phyloP scores from a whole-genome alignment of 1,284 basidiomycete genomes.

The Leccinum fallax region DNA sequence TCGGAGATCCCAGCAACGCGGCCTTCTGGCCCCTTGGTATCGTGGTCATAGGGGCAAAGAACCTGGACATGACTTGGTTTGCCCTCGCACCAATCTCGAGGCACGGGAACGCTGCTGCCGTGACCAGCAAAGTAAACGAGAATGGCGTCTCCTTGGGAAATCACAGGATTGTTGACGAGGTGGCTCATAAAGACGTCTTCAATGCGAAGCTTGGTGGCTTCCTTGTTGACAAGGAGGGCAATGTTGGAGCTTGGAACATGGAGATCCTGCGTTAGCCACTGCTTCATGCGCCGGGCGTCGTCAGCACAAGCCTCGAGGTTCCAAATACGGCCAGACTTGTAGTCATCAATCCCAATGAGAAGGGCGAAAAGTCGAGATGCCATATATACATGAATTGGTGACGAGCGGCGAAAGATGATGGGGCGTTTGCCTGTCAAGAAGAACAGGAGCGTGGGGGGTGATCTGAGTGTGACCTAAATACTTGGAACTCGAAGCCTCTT shows the following conservation, averaged over 20 bases:
- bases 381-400: conserved; percentile 37
- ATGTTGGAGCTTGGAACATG: conserved; percentile 62
- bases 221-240: conserved; percentile 52
- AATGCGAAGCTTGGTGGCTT: conserved; percentile 61
- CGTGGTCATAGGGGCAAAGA: conserved; percentile 64
- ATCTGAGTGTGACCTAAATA: conserved; percentile 10
- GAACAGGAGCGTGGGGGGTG: conserved; percentile 3
- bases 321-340: conserved; percentile 64
- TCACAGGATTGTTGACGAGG: conserved; percentile 57
- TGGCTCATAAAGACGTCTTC: conserved; percentile 60
- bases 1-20: conserved; percentile 64
- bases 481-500: conserved; percentile 16
- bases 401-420: not conserved
- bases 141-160: conserved; percentile 61
- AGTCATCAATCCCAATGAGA: conserved; percentile 64
- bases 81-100: conserved; percentile 55
- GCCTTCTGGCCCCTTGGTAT: conserved; percentile 47
- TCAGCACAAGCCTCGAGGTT: conserved; percentile 63
- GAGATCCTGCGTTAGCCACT: conserved; percentile 56
- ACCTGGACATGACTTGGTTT: conserved; percentile 52
- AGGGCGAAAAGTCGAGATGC: conserved; percentile 57
- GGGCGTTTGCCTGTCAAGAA: conserved; percentile 11
- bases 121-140: conserved; percentile 71
- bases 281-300: conserved; percentile 57
- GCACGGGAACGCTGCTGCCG: conserved; percentile 56